Base-by-base conservation (phyloP, 179 eudicot genomes). In the Corrigiola litoralis region DNA sequence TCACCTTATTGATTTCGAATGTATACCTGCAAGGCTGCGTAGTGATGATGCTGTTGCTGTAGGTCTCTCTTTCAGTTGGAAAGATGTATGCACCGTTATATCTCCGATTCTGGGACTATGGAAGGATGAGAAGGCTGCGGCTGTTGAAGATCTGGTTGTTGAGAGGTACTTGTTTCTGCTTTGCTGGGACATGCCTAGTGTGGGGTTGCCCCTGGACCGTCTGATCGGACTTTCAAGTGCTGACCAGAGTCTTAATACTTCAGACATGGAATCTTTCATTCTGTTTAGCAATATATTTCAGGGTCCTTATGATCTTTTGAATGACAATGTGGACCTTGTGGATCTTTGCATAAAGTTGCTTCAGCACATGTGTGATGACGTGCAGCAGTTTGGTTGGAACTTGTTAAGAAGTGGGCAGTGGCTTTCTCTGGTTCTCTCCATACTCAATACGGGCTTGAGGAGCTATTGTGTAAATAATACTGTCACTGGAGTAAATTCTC, bases 121-220 rank as follows among this genome's bases (percentile, higher is more conserved):
- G 97, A 82, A 73, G 62, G 87, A 90, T 66, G 76, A 75, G 82
- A 76, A 77, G 74, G 89, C 95, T 77, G 71, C 60, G 34, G 79
- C 77, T 32, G 71, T 78, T 70, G 96, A 91, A 52, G 99, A 95
- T 57, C 80, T 95, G 63, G 71, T 95, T 66, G 48, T 88, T 54
- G 99, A 95, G 76, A 84, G 99, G 69, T 95, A 91, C 70, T 61
- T 95, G 14, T 84, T 88, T 80, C 68, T 85, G 71, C 96, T 95
- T 78, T 95, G 97, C 75, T 88, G 95, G 96, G 97, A 91, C 79
- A 61, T 85, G 57, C 87, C 96, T 53, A 57, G 75, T 63, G 75
- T 66, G 74, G 77, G 75, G 69, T 77, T 82, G 71, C 66, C 79
- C 7, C 41, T 34, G 44, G 80, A 74, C 47, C 67, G 62, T 68